A percentile compares a stretch with the other conserved stretches of the same genome.
Evolutionary conservation across 805 yeast species (phyloP).

Genomic region (Yarrowia osloensis): DNA sequence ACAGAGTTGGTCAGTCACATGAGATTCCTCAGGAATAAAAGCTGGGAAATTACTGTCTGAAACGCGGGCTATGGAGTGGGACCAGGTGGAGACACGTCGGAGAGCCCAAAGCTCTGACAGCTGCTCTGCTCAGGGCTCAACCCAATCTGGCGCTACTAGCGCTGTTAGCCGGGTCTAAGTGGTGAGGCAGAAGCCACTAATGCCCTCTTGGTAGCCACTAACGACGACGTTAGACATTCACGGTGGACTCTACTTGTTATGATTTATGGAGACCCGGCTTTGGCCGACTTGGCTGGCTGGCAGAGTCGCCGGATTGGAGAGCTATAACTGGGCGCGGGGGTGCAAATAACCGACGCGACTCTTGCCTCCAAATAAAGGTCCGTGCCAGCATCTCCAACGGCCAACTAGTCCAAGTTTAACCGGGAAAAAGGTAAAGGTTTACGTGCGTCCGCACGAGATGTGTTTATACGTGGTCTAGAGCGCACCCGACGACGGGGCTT

Average conservation of each 20-base stretch:
- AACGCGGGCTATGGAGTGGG: no score
- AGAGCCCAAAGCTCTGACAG: neutral
- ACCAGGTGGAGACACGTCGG: no score
- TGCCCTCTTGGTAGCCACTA: neutral
- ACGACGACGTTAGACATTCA: neutral
- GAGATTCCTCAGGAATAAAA: neutral
- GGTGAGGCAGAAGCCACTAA: conserved; percentile 16
- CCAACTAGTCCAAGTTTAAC: conserved; percentile 9
- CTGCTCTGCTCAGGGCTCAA: neutral
- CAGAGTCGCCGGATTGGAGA: neutral
- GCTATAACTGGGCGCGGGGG: neutral
- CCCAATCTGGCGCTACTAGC: conserved; percentile 15
- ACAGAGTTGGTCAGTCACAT: conserved; percentile 6
- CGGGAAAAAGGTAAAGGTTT: neutral
- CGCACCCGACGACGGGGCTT: neutral
- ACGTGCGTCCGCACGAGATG: neutral
- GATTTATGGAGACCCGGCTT: neutral
- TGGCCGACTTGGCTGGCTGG: neutral
- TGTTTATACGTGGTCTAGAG: neutral
- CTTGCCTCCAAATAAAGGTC: neutral
- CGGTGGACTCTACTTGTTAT: neutral
- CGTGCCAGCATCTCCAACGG: conserved; percentile 7
- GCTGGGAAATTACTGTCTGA: no score
- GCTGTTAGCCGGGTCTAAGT: conserved; percentile 15
- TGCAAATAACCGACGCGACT: neutral